These are phyloP conservation scores for Magnolia kwangsiensis DNA, from an alignment of 164 flowering plant genomes.

Conservation along the genomic window DNA sequence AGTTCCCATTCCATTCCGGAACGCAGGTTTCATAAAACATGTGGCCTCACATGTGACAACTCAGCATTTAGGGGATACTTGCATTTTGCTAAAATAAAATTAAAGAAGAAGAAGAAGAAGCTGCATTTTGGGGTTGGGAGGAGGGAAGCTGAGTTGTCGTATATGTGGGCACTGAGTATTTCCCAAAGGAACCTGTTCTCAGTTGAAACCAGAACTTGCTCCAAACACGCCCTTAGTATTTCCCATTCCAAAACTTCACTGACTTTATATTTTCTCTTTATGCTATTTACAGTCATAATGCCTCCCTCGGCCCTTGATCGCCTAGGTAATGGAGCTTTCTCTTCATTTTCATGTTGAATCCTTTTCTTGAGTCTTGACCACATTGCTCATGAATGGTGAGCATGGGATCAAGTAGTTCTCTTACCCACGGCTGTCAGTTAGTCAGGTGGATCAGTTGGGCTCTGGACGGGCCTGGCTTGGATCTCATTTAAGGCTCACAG, in stretches of 20 bases:
- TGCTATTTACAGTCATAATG: constrained; percentile 55
- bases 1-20: not conserved
- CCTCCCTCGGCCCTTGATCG: constrained; percentile 79
- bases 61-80: not conserved
- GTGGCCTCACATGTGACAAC: not conserved
- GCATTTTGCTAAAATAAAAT: not conserved
- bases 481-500: too few species aligned
- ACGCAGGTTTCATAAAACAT: not conserved
- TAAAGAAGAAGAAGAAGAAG: not conserved
- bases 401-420: too few species aligned
- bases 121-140: not conserved
- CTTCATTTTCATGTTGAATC: not conserved
- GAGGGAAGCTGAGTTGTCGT: not conserved
- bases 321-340: constrained; percentile 41
- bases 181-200: too few species aligned
- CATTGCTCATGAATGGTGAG: too few species aligned
- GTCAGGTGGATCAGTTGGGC: too few species aligned
- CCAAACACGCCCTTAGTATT: not conserved
- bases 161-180: not conserved
- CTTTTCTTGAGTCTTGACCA: too few species aligned
- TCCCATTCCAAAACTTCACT: not conserved
- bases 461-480: too few species aligned
- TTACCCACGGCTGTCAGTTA: too few species aligned
- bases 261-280: not conserved
- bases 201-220: not conserved